These are phyloP conservation scores for Cenococcum geophilum DNA, from an alignment of 495 filamentous ascomycete species.

Conservation along the genomic window DNA sequence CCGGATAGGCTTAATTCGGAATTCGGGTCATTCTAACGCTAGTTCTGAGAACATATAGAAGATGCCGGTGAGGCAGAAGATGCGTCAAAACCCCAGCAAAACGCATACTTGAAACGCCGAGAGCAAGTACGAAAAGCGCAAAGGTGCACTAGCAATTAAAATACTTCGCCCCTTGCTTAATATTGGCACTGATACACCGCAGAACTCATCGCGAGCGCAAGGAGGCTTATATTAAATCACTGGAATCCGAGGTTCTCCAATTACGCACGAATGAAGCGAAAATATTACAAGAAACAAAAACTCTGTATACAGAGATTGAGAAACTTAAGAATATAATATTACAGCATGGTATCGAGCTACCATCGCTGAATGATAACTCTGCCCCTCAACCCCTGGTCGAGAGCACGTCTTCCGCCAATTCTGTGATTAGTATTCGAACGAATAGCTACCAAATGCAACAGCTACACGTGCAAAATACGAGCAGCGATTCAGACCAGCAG, in stretches of 20 bases:
- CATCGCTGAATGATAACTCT: background rate
- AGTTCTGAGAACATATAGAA: constrained; percentile 1
- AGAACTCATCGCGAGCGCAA: constrained; percentile 43
- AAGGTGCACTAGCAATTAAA: constrained; percentile 7
- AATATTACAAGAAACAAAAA: constrained; percentile 30
- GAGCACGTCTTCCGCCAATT: background rate
- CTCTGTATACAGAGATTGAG: constrained; percentile 14
- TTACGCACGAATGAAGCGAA: constrained; percentile 34
- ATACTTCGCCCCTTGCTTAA: background rate
- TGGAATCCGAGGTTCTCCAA: constrained; percentile 39
- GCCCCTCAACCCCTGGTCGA: background rate
- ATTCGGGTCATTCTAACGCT: background rate
- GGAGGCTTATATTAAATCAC: constrained; percentile 39
- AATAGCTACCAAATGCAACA: background rate
- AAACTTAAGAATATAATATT: constrained; percentile 15
- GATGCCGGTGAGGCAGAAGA: constrained; percentile 1
- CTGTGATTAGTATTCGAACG: constrained; percentile 3
- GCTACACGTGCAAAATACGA: background rate
- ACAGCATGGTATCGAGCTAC: constrained; percentile 14
- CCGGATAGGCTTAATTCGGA: too few species aligned
- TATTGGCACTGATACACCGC: background rate
- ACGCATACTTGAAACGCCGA: constrained; percentile 22
- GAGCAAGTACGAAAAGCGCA: constrained; percentile 28
- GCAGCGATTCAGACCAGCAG: background rate
- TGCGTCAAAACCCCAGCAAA: constrained; percentile 16